Conservation (phyloP, 176 grass and related monocot species). For the Oryza nivara region DNA sequence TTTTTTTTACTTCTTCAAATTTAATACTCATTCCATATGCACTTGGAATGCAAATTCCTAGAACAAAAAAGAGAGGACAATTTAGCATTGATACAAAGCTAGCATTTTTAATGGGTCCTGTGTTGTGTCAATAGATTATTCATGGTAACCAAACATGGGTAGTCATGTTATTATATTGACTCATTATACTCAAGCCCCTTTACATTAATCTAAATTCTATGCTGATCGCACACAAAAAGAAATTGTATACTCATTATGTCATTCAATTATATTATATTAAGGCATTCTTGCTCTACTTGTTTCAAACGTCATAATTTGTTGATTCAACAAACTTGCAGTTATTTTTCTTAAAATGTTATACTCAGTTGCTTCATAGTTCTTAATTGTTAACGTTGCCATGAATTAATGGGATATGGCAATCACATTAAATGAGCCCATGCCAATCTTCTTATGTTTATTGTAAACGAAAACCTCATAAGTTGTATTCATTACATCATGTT, state of each 20-base stretch:
- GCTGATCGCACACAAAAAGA: background rate
- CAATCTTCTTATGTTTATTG: too few relatives aligned
- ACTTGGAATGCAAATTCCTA: background rate
- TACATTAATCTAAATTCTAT: background rate
- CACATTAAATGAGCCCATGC: too few relatives aligned
- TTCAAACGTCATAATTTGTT: too few relatives aligned
- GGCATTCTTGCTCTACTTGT: background rate
- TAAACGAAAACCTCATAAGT: too few relatives aligned
- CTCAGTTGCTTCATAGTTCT: too few relatives aligned
- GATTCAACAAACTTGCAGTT: too few relatives aligned
- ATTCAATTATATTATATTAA: conserved; percentile 8
- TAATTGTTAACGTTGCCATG: too few relatives aligned
- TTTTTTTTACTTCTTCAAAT: background rate
- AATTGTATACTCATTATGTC: background rate
- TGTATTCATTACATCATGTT: too few relatives aligned
- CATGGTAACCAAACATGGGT: background rate
- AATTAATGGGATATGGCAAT: too few relatives aligned
- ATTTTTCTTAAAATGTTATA: too few relatives aligned
- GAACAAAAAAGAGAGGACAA: background rate
- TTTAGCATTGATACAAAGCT: background rate
- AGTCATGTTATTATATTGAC: background rate
- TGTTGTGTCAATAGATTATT: background rate
- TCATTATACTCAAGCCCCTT: background rate
- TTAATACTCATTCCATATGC: conserved; percentile 16
- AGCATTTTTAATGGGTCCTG: background rate